Percentiles rank a stretch among this genome's conserved stretches.
phyloP scores from a whole-genome alignment of 805 yeast species.

The Naumovozyma castellii region DNA sequence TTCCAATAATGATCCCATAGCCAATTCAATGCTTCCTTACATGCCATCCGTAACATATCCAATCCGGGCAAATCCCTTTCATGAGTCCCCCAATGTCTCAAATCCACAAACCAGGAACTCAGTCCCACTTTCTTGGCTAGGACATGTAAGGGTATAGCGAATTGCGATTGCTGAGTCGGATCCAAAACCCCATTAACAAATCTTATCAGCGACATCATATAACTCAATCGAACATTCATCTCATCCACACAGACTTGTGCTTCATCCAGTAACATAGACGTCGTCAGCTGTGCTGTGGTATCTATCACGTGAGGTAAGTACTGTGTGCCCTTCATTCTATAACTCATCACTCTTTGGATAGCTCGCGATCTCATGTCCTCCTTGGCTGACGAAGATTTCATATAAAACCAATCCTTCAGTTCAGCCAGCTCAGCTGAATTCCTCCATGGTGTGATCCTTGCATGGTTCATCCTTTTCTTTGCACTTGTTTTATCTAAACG shows the following conservation, averaged over 20 bases:
- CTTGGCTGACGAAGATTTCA: slow-evolving; percentile 18
- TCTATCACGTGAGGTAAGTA: slow-evolving; percentile 65
- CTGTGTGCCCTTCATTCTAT: slow-evolving; percentile 44
- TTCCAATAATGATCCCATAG: slow-evolving; percentile 66
- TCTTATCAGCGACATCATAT: slow-evolving; percentile 66
- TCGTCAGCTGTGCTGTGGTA: slow-evolving; percentile 48
- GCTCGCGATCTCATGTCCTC: slow-evolving; percentile 34
- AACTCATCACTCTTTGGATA: slow-evolving; percentile 42
- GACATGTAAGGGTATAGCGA: slow-evolving; percentile 68
- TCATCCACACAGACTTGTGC: slow-evolving; percentile 25
- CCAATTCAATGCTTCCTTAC: slow-evolving; percentile 64
- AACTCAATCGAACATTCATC: slow-evolving; percentile 38
- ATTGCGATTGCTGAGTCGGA: slow-evolving; percentile 69
- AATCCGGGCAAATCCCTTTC: slow-evolving; percentile 64
- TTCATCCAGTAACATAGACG: slow-evolving; percentile 37
- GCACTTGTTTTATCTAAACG: background rate
- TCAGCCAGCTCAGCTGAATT: slow-evolving; percentile 34
- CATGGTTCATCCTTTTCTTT: slow-evolving; percentile 14
- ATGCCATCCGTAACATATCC: slow-evolving; percentile 52
- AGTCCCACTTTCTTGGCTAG: slow-evolving; percentile 61
- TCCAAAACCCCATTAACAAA: slow-evolving; percentile 90
- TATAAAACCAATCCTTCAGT: slow-evolving; percentile 46
- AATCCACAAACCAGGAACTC: slow-evolving; percentile 78
- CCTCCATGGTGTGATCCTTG: slow-evolving; percentile 33
- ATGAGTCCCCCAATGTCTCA: slow-evolving; percentile 86